Evolutionary conservation across 2,329 filamentous ascomycete species (phyloP).

Genomic region (Pezicula carpinea): DNA sequence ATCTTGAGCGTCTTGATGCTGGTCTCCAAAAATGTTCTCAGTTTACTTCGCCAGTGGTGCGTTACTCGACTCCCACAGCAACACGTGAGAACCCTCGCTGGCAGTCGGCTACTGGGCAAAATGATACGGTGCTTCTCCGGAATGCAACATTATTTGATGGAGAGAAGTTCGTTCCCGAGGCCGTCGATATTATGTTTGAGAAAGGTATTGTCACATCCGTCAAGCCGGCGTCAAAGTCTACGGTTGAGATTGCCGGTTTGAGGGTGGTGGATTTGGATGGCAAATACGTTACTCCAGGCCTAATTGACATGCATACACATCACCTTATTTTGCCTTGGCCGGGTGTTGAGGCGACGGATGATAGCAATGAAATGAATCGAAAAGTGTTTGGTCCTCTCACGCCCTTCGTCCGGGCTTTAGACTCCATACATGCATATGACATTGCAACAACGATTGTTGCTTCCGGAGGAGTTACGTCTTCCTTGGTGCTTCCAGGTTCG

Average conservation of each 20-base stretch:
- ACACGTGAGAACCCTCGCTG: slow-evolving; percentile 35
- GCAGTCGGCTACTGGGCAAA: slow-evolving; percentile 34
- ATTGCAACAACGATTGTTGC: slow-evolving; percentile 32
- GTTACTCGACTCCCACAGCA: slow-evolving; percentile 18
- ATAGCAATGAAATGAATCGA: slow-evolving; percentile 33
- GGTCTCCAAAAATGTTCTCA: slow-evolving; percentile 24
- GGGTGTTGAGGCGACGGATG: slow-evolving; percentile 23
- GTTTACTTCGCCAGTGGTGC: slow-evolving; percentile 17
- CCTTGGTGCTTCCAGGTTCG: slow-evolving; percentile 40
- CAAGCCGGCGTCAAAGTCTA: slow-evolving; percentile 11
- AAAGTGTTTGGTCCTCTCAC: slow-evolving; percentile 30
- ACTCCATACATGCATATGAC: slow-evolving; percentile 39
- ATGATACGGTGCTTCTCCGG: slow-evolving; percentile 31
- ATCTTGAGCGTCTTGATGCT: slow-evolving; percentile 17
- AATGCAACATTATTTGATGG: slow-evolving; percentile 42
- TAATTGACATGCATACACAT: slow-evolving; percentile 44
- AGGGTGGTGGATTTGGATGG: slow-evolving; percentile 28
- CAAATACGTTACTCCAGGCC: slow-evolving; percentile 37
- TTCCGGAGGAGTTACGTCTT: slow-evolving; percentile 40
- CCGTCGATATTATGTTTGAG: slow-evolving; percentile 35
- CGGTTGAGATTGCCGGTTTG: slow-evolving; percentile 17
- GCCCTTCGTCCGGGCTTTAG: slow-evolving; percentile 33
- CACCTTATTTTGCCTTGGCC: slow-evolving; percentile 34
- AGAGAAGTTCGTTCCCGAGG: slow-evolving; percentile 26
- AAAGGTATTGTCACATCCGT: slow-evolving; percentile 33